phyloP scores from a whole-genome alignment of 129 eudicot species.

The Tagetes patula region DNA sequence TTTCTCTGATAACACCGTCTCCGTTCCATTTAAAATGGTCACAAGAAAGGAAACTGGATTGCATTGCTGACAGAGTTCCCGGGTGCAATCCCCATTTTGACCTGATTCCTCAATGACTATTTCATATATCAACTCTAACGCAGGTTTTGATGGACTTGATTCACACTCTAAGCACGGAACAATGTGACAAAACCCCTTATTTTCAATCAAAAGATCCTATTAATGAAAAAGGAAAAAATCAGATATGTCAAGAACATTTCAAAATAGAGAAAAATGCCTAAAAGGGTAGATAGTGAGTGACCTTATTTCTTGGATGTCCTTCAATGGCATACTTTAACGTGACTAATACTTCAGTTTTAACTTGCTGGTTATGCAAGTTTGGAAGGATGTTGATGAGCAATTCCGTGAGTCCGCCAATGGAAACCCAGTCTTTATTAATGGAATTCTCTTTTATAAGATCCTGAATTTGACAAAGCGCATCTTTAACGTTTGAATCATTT shows the following conservation, averaged over 20 bases:
- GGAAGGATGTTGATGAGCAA: constrained; percentile 39
- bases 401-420: constrained; percentile 59
- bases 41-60: constrained; percentile 49
- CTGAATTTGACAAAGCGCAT: constrained; percentile 45
- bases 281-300: background rate
- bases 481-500: constrained; percentile 33
- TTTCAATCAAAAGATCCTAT: constrained; percentile 50
- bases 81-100: constrained; percentile 36
- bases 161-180: constrained; percentile 49
- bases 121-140: constrained; percentile 54
- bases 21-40: constrained; percentile 32
- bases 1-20: constrained; percentile 30
- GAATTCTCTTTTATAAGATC: constrained; percentile 54
- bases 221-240: background rate
- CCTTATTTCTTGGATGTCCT: constrained; percentile 68
- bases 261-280: background rate
- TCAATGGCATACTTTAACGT: constrained; percentile 46
- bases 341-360: constrained; percentile 37
- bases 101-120: constrained; percentile 38
- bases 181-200: constrained; percentile 41
- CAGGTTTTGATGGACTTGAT: constrained; percentile 40
- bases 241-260: constrained; percentile 13
- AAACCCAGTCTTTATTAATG: constrained; percentile 62
- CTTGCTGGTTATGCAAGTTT: constrained; percentile 26
- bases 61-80: constrained; percentile 42